Conservation (phyloP, 179 eudicot species). For the Camellia oleifera region DNA sequence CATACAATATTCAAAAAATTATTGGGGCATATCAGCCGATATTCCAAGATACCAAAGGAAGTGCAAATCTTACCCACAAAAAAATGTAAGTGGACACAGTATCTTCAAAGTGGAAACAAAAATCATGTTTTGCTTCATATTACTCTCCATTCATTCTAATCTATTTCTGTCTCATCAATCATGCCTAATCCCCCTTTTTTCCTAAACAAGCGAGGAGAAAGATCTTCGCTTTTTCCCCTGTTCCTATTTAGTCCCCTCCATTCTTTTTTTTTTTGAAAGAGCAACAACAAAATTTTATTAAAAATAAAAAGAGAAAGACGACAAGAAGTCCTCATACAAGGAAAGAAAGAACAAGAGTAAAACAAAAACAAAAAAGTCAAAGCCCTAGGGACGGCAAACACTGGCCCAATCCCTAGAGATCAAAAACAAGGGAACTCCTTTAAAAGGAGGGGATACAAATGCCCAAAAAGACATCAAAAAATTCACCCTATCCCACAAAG, state of each 20-base stretch:
- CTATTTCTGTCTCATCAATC: background rate
- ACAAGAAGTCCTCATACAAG: too few species aligned
- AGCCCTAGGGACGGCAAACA: too few species aligned
- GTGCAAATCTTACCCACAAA: background rate
- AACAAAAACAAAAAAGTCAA: too few species aligned
- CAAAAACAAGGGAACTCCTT: too few species aligned
- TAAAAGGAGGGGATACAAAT: too few species aligned
- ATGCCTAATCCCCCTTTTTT: background rate
- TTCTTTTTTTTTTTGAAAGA: background rate
- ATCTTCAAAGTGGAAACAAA: background rate
- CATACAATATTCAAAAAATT: background rate
- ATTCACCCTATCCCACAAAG: too few species aligned
- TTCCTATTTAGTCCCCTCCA: background rate
- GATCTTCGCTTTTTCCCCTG: background rate
- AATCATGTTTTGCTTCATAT: background rate
- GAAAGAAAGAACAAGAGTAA: too few species aligned
- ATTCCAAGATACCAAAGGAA: background rate
- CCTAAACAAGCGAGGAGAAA: background rate
- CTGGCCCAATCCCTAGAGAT: too few species aligned
- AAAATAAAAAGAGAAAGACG: too few species aligned
- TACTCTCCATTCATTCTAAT: background rate
- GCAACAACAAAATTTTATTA: too few species aligned
- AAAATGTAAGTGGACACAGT: background rate
- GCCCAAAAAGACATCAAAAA: too few species aligned
- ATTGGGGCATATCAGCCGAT: background rate